A percentile compares a stretch with the other conserved stretches of the same genome.
phyloP scores from a whole-genome alignment of 176 grass and related monocot species.

The Canna indica region DNA sequence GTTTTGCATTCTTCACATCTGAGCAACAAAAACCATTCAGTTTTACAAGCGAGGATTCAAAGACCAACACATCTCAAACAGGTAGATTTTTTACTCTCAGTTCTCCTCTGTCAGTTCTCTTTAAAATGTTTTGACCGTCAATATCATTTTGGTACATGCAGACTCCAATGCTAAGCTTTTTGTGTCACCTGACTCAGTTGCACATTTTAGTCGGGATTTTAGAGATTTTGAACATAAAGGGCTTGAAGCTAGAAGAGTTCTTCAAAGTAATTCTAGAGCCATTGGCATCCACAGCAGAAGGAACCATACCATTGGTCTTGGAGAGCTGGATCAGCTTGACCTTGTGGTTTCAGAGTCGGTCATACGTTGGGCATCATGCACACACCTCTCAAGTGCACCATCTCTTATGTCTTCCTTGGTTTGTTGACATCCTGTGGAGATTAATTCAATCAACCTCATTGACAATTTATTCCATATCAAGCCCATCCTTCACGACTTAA shows the following conservation, averaged over 20 bases:
- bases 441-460: background rate
- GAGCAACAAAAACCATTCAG: conserved; percentile 22
- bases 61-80: background rate
- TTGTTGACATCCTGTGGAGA: conserved; percentile 33
- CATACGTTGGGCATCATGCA: conserved; percentile 94
- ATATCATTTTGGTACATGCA: background rate
- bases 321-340: conserved; percentile 56
- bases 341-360: conserved; percentile 59
- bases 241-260: conserved; percentile 8
- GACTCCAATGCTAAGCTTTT: background rate
- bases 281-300: conserved; percentile 33
- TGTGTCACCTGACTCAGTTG: conserved; percentile 6
- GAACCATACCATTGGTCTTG: conserved; percentile 65
- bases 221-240: conserved; percentile 7
- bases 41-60: background rate
- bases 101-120: background rate
- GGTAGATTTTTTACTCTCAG: background rate
- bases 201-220: background rate
- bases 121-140: background rate
- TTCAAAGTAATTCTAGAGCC: conserved; percentile 4
- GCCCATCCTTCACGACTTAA: background rate
- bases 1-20: conserved; percentile 54
- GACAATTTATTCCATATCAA: background rate
- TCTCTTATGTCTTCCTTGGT: conserved; percentile 78
- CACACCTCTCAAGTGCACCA: conserved; percentile 46